Evolutionary conservation across 352 stramenopile species (phyloP).

Genomic region (Globisporangium megalacanthum): DNA sequence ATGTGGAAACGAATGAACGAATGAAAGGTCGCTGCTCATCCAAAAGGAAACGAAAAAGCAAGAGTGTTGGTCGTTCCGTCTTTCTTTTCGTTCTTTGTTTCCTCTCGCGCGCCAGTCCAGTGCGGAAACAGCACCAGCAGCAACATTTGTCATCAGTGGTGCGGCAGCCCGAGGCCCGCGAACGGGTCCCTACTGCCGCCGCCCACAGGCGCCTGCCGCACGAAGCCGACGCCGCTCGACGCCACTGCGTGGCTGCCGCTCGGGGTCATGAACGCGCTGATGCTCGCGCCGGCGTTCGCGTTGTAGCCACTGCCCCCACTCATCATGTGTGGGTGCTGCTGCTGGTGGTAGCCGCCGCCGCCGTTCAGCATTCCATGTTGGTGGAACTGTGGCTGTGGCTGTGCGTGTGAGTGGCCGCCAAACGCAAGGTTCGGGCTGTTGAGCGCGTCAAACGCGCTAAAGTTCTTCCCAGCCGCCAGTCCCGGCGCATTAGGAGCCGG

Average conservation of each 20-base stretch:
- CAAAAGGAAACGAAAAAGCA: no score
- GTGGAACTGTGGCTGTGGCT: conserved; percentile 17
- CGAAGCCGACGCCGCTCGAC: conserved; percentile 2
- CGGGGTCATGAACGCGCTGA: conserved; percentile 41
- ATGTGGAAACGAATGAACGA: neutral
- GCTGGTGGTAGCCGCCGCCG: conserved; percentile 12
- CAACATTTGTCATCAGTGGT: conserved; percentile 16
- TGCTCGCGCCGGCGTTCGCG: conserved; percentile 26
- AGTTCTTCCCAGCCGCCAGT: conserved; percentile 30
- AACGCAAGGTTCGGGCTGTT: conserved; percentile 25
- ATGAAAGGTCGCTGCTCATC: no score
- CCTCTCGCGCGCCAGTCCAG: neutral
- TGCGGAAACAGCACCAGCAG: no score
- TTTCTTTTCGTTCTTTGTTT: conserved; percentile 4
- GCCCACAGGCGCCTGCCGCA: conserved; percentile 9
- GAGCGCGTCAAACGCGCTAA: conserved; percentile 58
- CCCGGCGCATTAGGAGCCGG: conserved; percentile 8
- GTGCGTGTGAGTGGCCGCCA: conserved; percentile 10
- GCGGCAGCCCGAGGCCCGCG: conserved; percentile 59
- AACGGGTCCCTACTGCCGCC: conserved; percentile 47
- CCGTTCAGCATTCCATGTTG: neutral
- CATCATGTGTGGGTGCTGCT: conserved; percentile 26
- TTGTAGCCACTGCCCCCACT: conserved; percentile 9
- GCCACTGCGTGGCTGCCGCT: conserved; percentile 13
- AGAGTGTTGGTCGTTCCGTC: neutral